Conservation (phyloP, 495 filamentous ascomycete species). For the Penicillium ochrochloron region DNA sequence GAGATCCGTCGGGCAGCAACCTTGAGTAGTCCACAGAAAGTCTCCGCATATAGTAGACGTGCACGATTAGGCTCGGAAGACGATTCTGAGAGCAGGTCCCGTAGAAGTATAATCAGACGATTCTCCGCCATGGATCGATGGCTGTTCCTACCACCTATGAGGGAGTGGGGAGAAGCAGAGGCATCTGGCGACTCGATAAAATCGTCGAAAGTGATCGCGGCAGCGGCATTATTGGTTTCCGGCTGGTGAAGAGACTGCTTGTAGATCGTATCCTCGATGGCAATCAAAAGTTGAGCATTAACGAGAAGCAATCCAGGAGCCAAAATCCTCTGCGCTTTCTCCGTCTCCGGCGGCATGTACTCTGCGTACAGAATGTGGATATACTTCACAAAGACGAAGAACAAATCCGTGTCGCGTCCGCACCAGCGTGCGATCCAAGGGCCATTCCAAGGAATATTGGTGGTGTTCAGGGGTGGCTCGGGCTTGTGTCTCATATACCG, state of each 20-base stretch:
- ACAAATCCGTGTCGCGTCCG: conserved; percentile 88
- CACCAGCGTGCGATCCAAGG: conserved; percentile 87
- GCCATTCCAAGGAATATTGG: conserved; percentile 81
- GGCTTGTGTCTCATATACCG: conserved; percentile 70
- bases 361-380: conserved; percentile 83
- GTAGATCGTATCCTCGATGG: conserved; percentile 86
- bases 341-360: conserved; percentile 70
- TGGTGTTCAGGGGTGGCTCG: conserved; percentile 68
- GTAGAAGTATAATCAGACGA: conserved; percentile 81
- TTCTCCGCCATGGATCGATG: conserved; percentile 90
- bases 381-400: conserved; percentile 93
- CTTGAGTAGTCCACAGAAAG: conserved; percentile 75
- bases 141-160: conserved; percentile 65
- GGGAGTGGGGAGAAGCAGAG: conserved; percentile 66
- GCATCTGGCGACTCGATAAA: conserved; percentile 72
- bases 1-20: conserved; percentile 76
- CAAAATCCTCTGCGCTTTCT: conserved; percentile 64
- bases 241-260: conserved; percentile 60
- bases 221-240: conserved; percentile 58
- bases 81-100: conserved; percentile 81
- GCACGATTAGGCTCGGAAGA: conserved; percentile 58
- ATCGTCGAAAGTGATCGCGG: conserved; percentile 77
- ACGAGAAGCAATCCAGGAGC: conserved; percentile 83
- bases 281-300: conserved; percentile 80
- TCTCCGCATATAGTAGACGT: conserved; percentile 75